Evolutionary conservation across 2,329 filamentous ascomycete species (phyloP), one percentile per base, ranked within the genome.

Genomic region (Allantophomopsis cytisporea): DNA sequence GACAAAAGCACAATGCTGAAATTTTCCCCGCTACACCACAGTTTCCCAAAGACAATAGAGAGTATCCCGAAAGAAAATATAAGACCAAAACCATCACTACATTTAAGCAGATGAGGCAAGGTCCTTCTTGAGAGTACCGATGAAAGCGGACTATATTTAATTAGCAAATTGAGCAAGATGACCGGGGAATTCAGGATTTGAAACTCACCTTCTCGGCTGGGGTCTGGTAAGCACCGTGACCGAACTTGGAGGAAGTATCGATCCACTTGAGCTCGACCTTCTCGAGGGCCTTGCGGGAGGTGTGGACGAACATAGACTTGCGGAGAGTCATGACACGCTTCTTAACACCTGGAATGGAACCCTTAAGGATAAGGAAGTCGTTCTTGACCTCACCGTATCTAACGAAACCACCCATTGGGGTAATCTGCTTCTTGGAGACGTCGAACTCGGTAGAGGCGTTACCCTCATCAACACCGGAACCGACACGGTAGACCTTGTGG

Each of bases 221-320:
- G 50, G 91, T 98, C 77, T 98, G 91, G 86, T 94, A 98, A 60
- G 87, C 89, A 80, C 91, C 91, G 75, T 98, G 91, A 69, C 91
- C 91, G 69, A 98, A 98, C 78, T 98, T 94, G 73, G 88, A 95
- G 48, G 88, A 95, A 58, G 91, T 98, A 62, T 98, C 91, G 83
- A 98, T 98, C 91, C 91, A 98, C 74, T 98, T 98, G 74, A 98
- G 84, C 62, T 89, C 85, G 66, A 96, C 84, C 85, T 98, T 96
- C 83, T 98, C 91, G 61, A 94, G 76, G 41, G 91, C 85, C 66
- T 82, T 87, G 64, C 91, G 78, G 62, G 83, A 94, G 57, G 88
- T 96, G 78, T 98, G 91, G 48, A 73, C 76, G 79, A 91, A 96
- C 78, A 98, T 91, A 54, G 89, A 93, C 78, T 96, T 98, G 68